A percentile compares a stretch with the other conserved stretches of the same genome.
Conservation (phyloP, 2,329 filamentous ascomycete genomes). For the Colletotrichum destructivum region DNA sequence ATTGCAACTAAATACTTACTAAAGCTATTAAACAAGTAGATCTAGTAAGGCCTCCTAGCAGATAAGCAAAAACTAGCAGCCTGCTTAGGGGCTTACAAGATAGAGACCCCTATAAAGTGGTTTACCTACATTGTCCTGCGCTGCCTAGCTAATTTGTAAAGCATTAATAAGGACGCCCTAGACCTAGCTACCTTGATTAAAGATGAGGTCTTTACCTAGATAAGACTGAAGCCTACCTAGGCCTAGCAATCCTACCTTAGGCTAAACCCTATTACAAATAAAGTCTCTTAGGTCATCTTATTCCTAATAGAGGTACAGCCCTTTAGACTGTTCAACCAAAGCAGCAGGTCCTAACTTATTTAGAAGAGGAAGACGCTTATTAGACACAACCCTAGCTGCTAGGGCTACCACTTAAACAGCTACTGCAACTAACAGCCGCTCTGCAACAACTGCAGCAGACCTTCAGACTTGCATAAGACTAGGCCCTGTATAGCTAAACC, state of each 20-base stretch:
- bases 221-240: neutral
- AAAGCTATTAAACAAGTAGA: neutral
- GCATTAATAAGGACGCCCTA: neutral
- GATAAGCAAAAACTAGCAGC: neutral
- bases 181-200: neutral
- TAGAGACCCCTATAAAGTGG: constrained; percentile 4
- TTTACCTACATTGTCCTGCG: constrained; percentile 1
- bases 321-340: constrained; percentile 2
- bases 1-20: neutral
- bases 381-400: neutral
- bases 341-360: neutral
- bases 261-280: neutral
- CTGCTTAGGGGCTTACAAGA: constrained; percentile 1
- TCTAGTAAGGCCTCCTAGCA: neutral
- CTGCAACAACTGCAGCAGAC: neutral
- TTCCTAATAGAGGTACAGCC: neutral
- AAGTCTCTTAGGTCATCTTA: constrained; percentile 1
- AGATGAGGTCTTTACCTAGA: constrained; percentile 2
- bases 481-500: neutral
- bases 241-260: neutral
- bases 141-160: neutral
- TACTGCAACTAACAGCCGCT: neutral
- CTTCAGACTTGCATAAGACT: neutral
- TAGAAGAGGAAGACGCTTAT: constrained; percentile 5
- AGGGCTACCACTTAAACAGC: constrained; percentile 4